Percentiles rank a stretch among this genome's conserved stretches.
Conservation (phyloP, 345 rosid genomes). For the Eucalyptus victrix region DNA sequence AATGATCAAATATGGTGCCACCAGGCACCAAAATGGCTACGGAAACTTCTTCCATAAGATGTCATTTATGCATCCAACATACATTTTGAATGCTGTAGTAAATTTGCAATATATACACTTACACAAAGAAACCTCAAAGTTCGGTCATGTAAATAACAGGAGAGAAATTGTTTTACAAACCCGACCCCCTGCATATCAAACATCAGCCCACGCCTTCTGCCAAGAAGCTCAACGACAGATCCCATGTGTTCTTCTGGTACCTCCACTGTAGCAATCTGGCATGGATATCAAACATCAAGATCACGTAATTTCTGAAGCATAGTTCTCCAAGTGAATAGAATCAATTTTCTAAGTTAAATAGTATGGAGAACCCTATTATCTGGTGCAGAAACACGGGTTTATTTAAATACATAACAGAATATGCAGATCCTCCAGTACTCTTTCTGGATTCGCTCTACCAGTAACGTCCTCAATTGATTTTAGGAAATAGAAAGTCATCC, state of each 20-base stretch:
- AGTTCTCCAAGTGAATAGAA: neutral
- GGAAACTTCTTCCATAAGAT: neutral
- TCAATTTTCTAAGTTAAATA: neutral
- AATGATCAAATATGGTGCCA: neutral
- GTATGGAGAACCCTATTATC: neutral
- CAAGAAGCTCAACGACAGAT: conserved; percentile 94
- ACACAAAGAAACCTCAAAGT: neutral
- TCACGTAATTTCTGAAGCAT: neutral
- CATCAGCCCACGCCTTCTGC: conserved; percentile 93
- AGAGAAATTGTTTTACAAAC: conserved; percentile 16
- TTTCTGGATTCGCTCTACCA: neutral
- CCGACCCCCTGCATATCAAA: conserved; percentile 88
- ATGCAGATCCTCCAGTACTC: neutral
- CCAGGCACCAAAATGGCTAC: neutral
- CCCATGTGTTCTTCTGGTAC: conserved; percentile 96
- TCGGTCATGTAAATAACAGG: neutral
- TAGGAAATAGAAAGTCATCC: neutral
- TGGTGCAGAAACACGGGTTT: neutral
- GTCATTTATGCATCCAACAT: neutral
- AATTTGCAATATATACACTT: neutral
- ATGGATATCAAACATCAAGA: neutral
- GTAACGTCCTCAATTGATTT: neutral
- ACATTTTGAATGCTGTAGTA: neutral
- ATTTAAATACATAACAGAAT: neutral
- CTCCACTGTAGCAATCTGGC: conserved; percentile 86